Conservation (phyloP, 306 rosid species). For the Acacia acuminata region DNA sequence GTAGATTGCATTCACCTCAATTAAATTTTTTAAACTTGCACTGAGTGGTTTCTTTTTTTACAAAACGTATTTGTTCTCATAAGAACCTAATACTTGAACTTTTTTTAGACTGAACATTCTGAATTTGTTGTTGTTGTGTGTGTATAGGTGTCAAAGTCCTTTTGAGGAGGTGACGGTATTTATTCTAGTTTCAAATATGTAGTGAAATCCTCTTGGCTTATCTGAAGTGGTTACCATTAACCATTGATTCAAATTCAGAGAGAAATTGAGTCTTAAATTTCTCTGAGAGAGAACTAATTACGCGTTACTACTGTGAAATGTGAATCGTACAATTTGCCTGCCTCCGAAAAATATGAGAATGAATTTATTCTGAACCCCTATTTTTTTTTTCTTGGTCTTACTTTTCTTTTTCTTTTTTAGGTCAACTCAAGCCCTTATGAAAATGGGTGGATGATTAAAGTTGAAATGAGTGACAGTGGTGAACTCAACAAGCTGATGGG, state of each 20-base stretch:
- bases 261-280: not conserved
- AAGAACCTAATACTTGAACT: not conserved
- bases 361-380: not conserved
- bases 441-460: constrained; percentile 90
- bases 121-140: not conserved
- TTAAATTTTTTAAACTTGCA: not conserved
- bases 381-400: not conserved
- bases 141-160: not conserved
- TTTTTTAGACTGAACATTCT: not conserved
- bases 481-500: constrained; percentile 84
- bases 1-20: not conserved
- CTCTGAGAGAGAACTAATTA: not conserved
- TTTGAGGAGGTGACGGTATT: not conserved
- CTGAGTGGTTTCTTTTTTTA: not conserved
- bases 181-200: not conserved
- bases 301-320: not conserved
- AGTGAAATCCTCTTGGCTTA: not conserved
- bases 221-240: not conserved
- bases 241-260: not conserved
- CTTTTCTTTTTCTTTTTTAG: constrained; percentile 37
- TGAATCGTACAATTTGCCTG: not conserved
- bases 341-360: not conserved
- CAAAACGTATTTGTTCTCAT: not conserved
- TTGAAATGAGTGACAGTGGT: constrained; percentile 52
- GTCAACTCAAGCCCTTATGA: constrained; percentile 82